These are phyloP conservation scores for Cokeromyces recurvatus DNA, from an alignment of 371 early-diverging fungal genomes.

Conservation along the genomic window DNA sequence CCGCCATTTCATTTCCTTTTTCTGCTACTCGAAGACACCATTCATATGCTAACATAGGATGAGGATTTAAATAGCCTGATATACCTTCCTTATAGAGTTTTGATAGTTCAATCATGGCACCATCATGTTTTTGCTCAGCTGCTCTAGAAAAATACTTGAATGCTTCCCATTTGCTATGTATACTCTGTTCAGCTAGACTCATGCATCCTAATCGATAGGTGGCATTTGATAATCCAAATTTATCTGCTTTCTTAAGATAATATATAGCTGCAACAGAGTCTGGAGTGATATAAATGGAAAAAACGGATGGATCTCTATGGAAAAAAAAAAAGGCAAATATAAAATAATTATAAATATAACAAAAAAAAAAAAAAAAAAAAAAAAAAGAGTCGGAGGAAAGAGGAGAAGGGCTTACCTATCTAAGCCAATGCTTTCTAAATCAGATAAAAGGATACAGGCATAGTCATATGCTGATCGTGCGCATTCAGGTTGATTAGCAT, in stretches of 20 bases:
- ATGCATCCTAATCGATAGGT: slow-evolving; percentile 26
- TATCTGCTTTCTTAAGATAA: slow-evolving; percentile 29
- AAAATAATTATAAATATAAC: too few relatives aligned
- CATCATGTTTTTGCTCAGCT: slow-evolving; percentile 26
- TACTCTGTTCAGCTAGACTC: slow-evolving; percentile 12
- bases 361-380: too few relatives aligned
- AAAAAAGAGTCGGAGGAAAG: too few relatives aligned
- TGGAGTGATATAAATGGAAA: background rate
- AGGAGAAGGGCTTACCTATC: slow-evolving; percentile 13
- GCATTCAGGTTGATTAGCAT: slow-evolving; percentile 16
- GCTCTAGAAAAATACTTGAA: slow-evolving; percentile 33
- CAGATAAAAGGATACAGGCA: slow-evolving; percentile 32
- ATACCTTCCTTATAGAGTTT: slow-evolving; percentile 29
- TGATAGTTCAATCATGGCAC: slow-evolving; percentile 34
- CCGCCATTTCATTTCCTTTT: slow-evolving; percentile 27
- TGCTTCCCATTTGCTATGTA: slow-evolving; percentile 14
- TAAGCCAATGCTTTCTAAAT: slow-evolving; percentile 23
- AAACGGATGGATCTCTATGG: background rate
- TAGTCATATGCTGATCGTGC: slow-evolving; percentile 36
- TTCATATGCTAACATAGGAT: slow-evolving; percentile 25
- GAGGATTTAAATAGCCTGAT: slow-evolving; percentile 17
- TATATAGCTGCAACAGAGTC: slow-evolving; percentile 17
- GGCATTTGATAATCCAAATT: slow-evolving; percentile 18
- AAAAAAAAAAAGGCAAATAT: too few relatives aligned
- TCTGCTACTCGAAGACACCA: slow-evolving; percentile 41